Evolutionary conservation across 192 early-diverging fungal species (phyloP).

Genomic region (Entomortierella lignicola): DNA sequence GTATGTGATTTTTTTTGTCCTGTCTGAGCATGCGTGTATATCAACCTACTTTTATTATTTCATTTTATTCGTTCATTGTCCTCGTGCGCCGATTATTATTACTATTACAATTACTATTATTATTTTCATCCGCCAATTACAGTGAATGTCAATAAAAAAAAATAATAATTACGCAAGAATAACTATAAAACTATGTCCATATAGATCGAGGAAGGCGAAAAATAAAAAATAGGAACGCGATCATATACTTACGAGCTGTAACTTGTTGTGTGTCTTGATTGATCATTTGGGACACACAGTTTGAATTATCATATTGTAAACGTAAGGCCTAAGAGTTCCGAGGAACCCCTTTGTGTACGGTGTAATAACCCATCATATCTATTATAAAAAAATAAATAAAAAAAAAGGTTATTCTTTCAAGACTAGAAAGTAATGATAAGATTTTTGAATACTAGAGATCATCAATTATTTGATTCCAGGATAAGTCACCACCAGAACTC

Average conservation of each 20-base stretch:
- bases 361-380: conserved; percentile 11
- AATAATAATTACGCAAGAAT: too few relatives aligned
- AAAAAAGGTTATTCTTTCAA: too few relatives aligned
- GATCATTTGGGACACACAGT: not conserved
- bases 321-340: not conserved
- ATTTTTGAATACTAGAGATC: conserved; percentile 18
- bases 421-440: too few relatives aligned
- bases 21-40: not conserved
- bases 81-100: too few relatives aligned
- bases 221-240: not conserved
- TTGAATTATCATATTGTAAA: not conserved
- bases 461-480: conserved; percentile 23
- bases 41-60: not conserved
- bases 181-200: too few relatives aligned
- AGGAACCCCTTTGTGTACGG: conserved; percentile 29
- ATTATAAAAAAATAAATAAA: conserved; percentile 1
- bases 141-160: too few relatives aligned
- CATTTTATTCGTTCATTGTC: too few relatives aligned
- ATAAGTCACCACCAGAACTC: conserved; percentile 23
- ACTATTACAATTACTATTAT: too few relatives aligned
- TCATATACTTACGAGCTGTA: not conserved
- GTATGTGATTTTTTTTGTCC: too few relatives aligned
- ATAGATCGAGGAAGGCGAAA: too few relatives aligned
- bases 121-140: too few relatives aligned
- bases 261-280: not conserved